Evolutionary conservation across 306 rosid genomes (phyloP).

Genomic region (Malus orientalis): DNA sequence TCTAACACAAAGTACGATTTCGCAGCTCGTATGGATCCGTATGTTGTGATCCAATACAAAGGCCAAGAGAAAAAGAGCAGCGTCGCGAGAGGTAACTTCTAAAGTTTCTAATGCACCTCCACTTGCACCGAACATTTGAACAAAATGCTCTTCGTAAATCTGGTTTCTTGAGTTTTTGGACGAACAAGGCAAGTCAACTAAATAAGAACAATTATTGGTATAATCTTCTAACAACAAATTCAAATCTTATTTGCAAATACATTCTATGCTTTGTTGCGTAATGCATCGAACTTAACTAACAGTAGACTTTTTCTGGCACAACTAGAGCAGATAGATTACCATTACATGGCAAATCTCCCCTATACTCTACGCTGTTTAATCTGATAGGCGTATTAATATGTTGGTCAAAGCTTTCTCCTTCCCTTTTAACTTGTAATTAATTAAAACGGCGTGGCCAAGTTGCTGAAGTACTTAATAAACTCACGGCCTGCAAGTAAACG

Average conservation of each 20-base stretch:
- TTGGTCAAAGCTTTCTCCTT: not conserved
- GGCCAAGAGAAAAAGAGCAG: conserved; percentile 68
- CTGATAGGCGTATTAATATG: not conserved
- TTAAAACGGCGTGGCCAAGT: not conserved
- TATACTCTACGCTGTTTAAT: not conserved
- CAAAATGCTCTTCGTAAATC: not conserved
- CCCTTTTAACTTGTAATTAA: not conserved
- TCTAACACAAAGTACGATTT: not conserved
- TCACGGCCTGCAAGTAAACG: conserved; percentile 2
- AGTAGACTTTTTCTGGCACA: not conserved
- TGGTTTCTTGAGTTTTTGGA: not conserved
- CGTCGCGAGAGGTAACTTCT: conserved; percentile 50
- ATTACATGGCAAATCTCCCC: not conserved
- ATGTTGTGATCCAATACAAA: conserved; percentile 68
- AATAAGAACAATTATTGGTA: not conserved
- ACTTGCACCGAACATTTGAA: not conserved
- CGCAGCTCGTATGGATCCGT: conserved; percentile 69
- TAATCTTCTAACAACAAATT: not conserved
- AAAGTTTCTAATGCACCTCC: not conserved
- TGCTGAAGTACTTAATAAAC: not conserved
- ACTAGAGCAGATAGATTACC: not conserved
- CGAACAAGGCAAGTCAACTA: not conserved
- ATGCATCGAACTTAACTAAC: not conserved
- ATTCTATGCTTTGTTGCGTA: not conserved
- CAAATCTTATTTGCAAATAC: too few relatives aligned